Conservation (phyloP, 495 filamentous ascomycete genomes). For the Zalerion maritima region DNA sequence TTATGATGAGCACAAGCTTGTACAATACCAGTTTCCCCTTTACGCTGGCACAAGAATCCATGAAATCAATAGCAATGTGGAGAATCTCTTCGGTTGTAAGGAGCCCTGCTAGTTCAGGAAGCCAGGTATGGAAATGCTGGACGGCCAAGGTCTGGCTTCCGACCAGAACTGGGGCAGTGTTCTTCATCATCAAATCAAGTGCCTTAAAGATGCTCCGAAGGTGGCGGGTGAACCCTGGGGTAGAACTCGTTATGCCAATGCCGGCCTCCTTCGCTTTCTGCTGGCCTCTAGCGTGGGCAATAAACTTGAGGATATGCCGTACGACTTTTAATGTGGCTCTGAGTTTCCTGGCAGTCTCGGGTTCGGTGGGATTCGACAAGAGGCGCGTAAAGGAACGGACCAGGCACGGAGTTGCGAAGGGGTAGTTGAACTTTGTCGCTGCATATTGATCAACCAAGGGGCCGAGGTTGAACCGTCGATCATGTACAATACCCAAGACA, state of each 20-base stretch:
- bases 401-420: conserved; percentile 84
- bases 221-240: conserved; percentile 67
- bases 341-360: conserved; percentile 66
- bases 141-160: conserved; percentile 91
- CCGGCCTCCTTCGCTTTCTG: conserved; percentile 79
- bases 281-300: conserved; percentile 74
- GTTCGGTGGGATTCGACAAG: conserved; percentile 61
- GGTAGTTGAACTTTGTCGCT: conserved; percentile 81
- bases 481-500: conserved; percentile 84
- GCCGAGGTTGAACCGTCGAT: conserved; percentile 80
- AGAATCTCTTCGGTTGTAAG: conserved; percentile 74
- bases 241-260: conserved; percentile 70
- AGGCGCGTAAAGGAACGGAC: conserved; percentile 75
- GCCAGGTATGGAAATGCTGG: conserved; percentile 92
- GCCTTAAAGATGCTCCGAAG: conserved; percentile 77
- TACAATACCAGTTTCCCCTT: conserved; percentile 91
- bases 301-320: conserved; percentile 84
- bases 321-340: conserved; percentile 93
- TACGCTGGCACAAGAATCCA: conserved; percentile 77
- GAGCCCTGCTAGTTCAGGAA: conserved; percentile 69
- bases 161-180: conserved; percentile 66
- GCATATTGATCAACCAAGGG: conserved; percentile 86
- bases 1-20: conserved; percentile 83
- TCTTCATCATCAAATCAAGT: conserved; percentile 77
- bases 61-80: conserved; percentile 80